Evolutionary conservation across 176 grass and related monocot species (phyloP), one percentile per base, ranked within the genome.

Genomic region (Luzula sylvatica): DNA sequence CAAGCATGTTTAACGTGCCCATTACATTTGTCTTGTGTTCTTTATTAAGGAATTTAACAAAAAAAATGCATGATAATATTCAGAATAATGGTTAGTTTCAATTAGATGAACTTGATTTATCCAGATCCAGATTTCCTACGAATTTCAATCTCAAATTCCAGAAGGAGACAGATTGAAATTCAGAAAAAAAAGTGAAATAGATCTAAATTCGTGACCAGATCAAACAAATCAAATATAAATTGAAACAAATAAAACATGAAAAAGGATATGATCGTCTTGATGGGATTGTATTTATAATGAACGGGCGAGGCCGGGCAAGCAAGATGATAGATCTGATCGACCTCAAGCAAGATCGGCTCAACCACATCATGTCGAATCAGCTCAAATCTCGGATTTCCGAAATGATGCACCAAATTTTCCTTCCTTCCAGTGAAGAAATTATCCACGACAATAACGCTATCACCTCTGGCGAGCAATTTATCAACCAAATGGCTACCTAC

Each of bases 241-340:
- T 17, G 16, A 42, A 40, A 32, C 12, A 9, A 22, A 47, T 32
- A 39, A 9, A 11, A 42, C n/a, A 32, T 67, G 1, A 19, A 38
- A 46, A 76, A 96, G 81, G 92, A 83, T 89, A 96, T 89, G 74
- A 96, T 89, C 28, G 92, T 90, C 65, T 96, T 96, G 81, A 96
- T 89, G 46, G 90, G 90, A 54, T 89, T 96, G 50, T 72, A 89
- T 59, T 96, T 96, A 80, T 89, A 96, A 69, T 96, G 77, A 57
- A 89, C 85, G 20, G 84, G 90, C 8, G 84, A 96, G 1, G 90
- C 90, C 3, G 90, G 92, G 81, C 90, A 96, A 15, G 81, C 90
- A 45, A 96, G 90, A 70, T 89, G 90, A 71, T 96, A 96, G 77
- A 96, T 96, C 84, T 96, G 80, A 62, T 96, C 90, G 39, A 96